Percentiles rank a stretch among this genome's conserved stretches.
Conservation (phyloP, 225 moss, liverwort and hornwort species). For the Physcomitrium patens region DNA sequence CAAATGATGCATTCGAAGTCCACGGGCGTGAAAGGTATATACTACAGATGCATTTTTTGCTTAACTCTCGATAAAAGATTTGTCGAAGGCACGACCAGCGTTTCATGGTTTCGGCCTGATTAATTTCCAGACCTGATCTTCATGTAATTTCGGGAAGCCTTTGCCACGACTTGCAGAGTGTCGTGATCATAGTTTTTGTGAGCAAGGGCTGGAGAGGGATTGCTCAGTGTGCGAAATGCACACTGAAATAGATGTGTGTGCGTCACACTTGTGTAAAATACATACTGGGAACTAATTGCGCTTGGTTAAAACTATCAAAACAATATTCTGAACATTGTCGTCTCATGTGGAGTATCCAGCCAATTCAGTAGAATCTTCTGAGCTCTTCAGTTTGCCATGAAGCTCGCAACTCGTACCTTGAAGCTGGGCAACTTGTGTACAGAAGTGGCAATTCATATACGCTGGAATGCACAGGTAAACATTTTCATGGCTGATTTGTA, state of each 20-base stretch:
- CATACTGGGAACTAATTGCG: too few relatives aligned
- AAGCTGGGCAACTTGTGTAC: constrained; percentile 14
- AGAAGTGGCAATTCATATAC: constrained; percentile 2
- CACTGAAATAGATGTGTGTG: too few relatives aligned
- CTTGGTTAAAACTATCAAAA: too few relatives aligned
- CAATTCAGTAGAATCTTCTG: not conserved
- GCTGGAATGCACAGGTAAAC: constrained; percentile 1
- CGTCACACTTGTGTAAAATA: too few relatives aligned
- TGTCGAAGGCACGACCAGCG: too few relatives aligned
- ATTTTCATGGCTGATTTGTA: not conserved
- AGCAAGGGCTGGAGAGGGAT: not conserved
- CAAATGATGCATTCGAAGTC: too few relatives aligned
- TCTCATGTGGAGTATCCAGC: too few relatives aligned
- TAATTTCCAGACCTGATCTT: not conserved
- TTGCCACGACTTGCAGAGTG: too few relatives aligned
- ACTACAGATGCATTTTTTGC: constrained; percentile 4
- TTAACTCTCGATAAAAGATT: not conserved
- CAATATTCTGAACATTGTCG: too few relatives aligned
- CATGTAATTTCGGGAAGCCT: not conserved
- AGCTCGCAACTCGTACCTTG: constrained; percentile 28
- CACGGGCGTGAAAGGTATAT: not conserved
- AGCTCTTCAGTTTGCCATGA: constrained; percentile 6
- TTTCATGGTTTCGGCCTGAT: not conserved
- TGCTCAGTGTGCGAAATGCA: not conserved
- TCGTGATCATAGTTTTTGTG: not conserved